Base-by-base conservation (phyloP, 148 eudicot species). In the Vaccinium vitisidaea region DNA sequence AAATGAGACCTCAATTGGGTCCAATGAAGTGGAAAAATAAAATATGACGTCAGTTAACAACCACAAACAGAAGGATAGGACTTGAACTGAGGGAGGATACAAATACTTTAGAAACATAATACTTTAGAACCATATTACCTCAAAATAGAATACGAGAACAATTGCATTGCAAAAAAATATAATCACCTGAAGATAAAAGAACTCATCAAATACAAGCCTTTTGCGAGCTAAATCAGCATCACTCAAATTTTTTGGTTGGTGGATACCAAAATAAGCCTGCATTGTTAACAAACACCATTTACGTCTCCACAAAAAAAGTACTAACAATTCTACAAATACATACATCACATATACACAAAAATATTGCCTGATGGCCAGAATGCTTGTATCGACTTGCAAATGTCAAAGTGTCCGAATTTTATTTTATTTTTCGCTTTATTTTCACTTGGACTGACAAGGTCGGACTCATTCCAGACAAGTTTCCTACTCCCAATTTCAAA, bases 121-220 rank as follows among this genome's bases (percentile, higher is more conserved):
- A 16, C 39, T 58, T 55, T 7, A 82, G 12, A 49, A 36, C 48
- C 21, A 69, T 12, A 32, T 71, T 52, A 30, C 21, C 61, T 67
- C 10, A 82, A 50, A 1, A 15, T 15, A 69, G 63, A 69, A 27
- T 69, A 25, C 16, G 1, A 52, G 32, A 70, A 30, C 77, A 70
- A 30, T 32, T 49, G 48, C 21, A 30, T 49, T 81, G 67, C 83
- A 65, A 63, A 25, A 10, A 43, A 77, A 23, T 43, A 53, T 85
- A 50, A 50, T 74, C 82, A 94, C 99, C 99, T 96, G 99, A 84
- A 96, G 91, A 88, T 96, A 94, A 88, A 96, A 96, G 91, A 96
- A 96, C 88, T 96, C 99, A 67, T 96, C 99, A 92, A 96, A 96
- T 86, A 96, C 90, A 86, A 94, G 92, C 90, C 99, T 92, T 89